Base-by-base conservation (phyloP, 1,139 yeast species). In the Suzukiozyma palmioleophila region DNA sequence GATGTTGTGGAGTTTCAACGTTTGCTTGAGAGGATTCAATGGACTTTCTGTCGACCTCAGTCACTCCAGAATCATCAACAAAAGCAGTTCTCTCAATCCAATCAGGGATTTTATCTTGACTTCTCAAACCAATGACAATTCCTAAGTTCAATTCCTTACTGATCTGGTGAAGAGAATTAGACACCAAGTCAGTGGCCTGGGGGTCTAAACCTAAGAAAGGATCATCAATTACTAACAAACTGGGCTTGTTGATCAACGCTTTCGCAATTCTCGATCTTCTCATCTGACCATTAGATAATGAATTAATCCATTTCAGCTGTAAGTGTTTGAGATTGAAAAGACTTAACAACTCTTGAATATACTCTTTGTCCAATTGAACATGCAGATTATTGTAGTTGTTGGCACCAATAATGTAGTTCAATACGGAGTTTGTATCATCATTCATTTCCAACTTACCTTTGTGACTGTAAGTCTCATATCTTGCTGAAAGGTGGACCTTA, bases 151-250 rank as follows among this genome's bases (percentile, higher is more conserved):
- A 53, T 4, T 57, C 57, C 13, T 52, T 40, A 28, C 64, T 53
- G 1, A 67, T 61, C 15, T 47, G 43, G 3, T 49, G 38, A 39
- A 69, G 54, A 4, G 71, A 59, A 0, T 68, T 56, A 25, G 88
- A 77, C 8, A 92, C 86, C 14, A 74, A 62, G 2, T 61, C 47
- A 0, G 89, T 70, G 14, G 94, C 89, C 0, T 62, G 57, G 0
- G 96, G 95, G 53, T 92, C 98, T 24, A 92, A 66, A 0, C 98
- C 98, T 35, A 92, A 63, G 53, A 88, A 89, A 8, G 97, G 96
- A 51, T 92, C 97, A 57, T 92, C 97, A 13, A 92, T 72, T 9
- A 90, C 58, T 42, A 89, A 64, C 21, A 89, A 50, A 32, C 69
- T 68, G 0, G 97, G 96, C 36, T 75, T 66, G 39, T 69, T 66